Conservation (phyloP, 768 basidiomycete species). For the Mycena galericulata region DNA sequence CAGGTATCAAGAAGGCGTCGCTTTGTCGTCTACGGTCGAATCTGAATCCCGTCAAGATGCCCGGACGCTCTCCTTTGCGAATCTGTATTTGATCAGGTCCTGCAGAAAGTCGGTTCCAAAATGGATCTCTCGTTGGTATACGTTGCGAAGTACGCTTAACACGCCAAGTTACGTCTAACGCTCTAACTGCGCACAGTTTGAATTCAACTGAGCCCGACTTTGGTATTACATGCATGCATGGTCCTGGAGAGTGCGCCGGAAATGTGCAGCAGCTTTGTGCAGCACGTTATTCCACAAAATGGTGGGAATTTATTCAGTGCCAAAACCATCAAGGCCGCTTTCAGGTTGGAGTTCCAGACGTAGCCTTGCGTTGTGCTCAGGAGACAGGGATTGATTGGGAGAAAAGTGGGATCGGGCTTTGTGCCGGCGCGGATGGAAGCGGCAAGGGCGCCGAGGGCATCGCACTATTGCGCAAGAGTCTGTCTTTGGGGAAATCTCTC, state of each 20-base stretch:
- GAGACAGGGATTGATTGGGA: conserved; percentile 79
- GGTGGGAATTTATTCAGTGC: conserved; percentile 90
- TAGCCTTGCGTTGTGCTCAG: conserved; percentile 75
- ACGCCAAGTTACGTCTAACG: conserved; percentile 10
- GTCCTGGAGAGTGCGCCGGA: conserved; percentile 83
- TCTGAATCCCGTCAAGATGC: conserved; percentile 46
- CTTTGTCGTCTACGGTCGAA: neutral
- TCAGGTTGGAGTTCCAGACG: conserved; percentile 72
- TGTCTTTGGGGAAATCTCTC: conserved; percentile 54
- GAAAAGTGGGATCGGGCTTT: conserved; percentile 63
- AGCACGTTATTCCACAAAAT: conserved; percentile 66
- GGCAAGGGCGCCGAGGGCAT: conserved; percentile 74
- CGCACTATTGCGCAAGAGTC: conserved; percentile 71
- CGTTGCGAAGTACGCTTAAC: conserved; percentile 72
- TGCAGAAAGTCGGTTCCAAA: conserved; percentile 70
- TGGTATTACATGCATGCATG: conserved; percentile 88
- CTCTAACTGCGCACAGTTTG: conserved; percentile 54
- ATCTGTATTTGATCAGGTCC: conserved; percentile 76
- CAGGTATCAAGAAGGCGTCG: conserved; percentile 31
- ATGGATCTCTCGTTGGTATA: conserved; percentile 79
- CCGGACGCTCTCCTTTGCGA: conserved; percentile 91
- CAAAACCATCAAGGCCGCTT: conserved; percentile 76
- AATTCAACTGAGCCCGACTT: conserved; percentile 75
- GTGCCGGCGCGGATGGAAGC: conserved; percentile 73
- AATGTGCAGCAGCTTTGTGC: conserved; percentile 93